Conservation (phyloP, 371 early-diverging fungal species). For the Syncephalastrum contaminatum region DNA sequence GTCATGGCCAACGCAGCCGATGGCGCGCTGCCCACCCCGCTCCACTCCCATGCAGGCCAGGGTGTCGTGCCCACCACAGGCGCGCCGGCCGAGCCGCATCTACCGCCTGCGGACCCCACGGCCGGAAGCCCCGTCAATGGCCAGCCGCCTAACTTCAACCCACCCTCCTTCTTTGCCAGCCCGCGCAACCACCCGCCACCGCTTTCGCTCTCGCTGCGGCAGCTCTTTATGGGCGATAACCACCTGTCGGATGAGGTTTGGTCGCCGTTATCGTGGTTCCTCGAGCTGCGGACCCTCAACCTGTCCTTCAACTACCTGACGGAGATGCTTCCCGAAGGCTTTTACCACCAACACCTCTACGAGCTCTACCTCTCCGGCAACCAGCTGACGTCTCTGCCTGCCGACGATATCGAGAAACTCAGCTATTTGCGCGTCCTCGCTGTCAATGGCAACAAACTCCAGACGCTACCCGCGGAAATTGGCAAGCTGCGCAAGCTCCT, state of each 20-base stretch:
- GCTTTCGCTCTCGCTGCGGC: constrained; percentile 57
- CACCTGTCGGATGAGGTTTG: constrained; percentile 79
- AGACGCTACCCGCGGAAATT: constrained; percentile 90
- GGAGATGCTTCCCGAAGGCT: constrained; percentile 67
- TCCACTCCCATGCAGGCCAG: constrained; percentile 32
- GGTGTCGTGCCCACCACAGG: constrained; percentile 19
- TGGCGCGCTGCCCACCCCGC: constrained; percentile 14
- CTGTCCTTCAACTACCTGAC: constrained; percentile 83
- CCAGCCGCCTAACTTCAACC: constrained; percentile 45
- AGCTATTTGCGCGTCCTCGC: constrained; percentile 69
- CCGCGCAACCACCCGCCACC: constrained; percentile 64
- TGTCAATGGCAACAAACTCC: constrained; percentile 89
- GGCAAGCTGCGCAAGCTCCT: constrained; percentile 74
- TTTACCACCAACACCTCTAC: constrained; percentile 52
- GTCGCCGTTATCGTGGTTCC: constrained; percentile 67
- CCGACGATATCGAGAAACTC: constrained; percentile 82
- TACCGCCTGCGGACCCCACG: not conserved
- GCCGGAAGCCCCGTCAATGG: not conserved
- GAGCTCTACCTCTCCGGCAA: constrained; percentile 89
- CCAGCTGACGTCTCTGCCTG: constrained; percentile 79
- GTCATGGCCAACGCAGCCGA: constrained; percentile 15
- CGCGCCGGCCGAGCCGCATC: not conserved
- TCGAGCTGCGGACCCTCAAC: constrained; percentile 76
- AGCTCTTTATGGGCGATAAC: constrained; percentile 80
- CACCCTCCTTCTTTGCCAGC: constrained; percentile 51